These are phyloP conservation scores for Cyberlindnera mycetangii DNA, from an alignment of 805 yeast species.

Conservation along the genomic window DNA sequence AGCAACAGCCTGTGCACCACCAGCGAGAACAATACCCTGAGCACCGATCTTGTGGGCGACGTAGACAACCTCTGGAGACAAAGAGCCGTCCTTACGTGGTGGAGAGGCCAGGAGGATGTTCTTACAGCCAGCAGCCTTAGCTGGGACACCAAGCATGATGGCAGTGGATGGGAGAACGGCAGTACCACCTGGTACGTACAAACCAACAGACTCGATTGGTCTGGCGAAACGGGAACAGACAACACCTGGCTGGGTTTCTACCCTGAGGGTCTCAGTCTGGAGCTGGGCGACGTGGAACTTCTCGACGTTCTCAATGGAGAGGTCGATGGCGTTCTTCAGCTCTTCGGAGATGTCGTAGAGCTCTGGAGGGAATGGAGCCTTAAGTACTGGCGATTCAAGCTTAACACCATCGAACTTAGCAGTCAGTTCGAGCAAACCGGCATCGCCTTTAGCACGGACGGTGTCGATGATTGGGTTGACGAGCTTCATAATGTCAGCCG, in stretches of 20 bases:
- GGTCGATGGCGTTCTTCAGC: slow-evolving; percentile 80
- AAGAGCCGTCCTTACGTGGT: slow-evolving; percentile 86
- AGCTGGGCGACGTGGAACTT: slow-evolving; percentile 94
- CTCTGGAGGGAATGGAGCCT: slow-evolving; percentile 83
- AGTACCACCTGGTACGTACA: slow-evolving; percentile 98
- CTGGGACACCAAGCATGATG: slow-evolving; percentile 97
- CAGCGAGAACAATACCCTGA: slow-evolving; percentile 84
- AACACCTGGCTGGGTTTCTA: slow-evolving; percentile 94
- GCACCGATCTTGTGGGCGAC: slow-evolving; percentile 97
- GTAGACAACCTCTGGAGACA: slow-evolving; percentile 96
- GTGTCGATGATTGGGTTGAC: slow-evolving; percentile 86
- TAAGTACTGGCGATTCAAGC: slow-evolving; percentile 67
- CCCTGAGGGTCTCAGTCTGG: slow-evolving; percentile 66
- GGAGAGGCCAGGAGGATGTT: slow-evolving; percentile 94
- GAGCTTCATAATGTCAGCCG: slow-evolving; percentile 87
- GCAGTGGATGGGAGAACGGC: slow-evolving; percentile 98
- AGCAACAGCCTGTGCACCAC: slow-evolving; percentile 99
- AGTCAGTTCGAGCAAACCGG: slow-evolving; percentile 84
- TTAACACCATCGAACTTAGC: slow-evolving; percentile 86
- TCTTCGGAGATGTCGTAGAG: slow-evolving; percentile 71
- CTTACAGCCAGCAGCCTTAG: slow-evolving; percentile 94
- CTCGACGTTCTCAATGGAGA: slow-evolving; percentile 83
- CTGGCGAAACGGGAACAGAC: slow-evolving; percentile 91
- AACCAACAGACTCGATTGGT: slow-evolving; percentile 91
- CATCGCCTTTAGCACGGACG: slow-evolving; percentile 78